These are phyloP conservation scores for Uronychia setigera DNA, from an alignment of 73 alveolate genomes.

Conservation along the genomic window DNA sequence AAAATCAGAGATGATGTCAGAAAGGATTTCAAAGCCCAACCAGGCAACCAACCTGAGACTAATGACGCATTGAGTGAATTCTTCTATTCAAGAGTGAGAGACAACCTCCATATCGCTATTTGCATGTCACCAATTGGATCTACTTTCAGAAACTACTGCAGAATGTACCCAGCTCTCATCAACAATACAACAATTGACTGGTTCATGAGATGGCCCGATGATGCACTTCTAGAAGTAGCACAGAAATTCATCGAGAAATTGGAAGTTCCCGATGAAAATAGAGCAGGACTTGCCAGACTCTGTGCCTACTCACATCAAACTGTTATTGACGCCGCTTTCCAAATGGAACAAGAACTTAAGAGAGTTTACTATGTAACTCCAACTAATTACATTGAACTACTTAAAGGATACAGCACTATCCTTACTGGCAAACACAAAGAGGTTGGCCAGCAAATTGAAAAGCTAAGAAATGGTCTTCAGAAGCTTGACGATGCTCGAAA, in stretches of 20 bases:
- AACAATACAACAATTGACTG: constrained; percentile 99
- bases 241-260: constrained; percentile 79
- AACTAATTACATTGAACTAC: constrained; percentile 98
- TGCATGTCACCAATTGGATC: constrained; percentile 99
- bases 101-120: constrained; percentile 97
- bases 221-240: constrained; percentile 98
- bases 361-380: constrained; percentile 99
- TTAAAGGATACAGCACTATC: constrained; percentile 91
- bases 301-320: constrained; percentile 79
- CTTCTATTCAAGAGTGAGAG: constrained; percentile 95
- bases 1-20: constrained; percentile 93
- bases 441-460: constrained; percentile 91
- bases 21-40: constrained; percentile 76
- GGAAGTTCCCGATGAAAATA: constrained; percentile 65
- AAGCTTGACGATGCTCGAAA: constrained; percentile 98
- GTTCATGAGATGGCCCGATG: constrained; percentile 99
- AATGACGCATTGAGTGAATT: constrained; percentile 94
- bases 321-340: constrained; percentile 79
- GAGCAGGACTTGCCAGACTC: constrained; percentile 69
- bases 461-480: constrained; percentile 98
- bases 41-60: constrained; percentile 86
- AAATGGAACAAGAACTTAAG: constrained; percentile 94
- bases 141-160: constrained; percentile 96
- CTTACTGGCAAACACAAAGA: constrained; percentile 84
- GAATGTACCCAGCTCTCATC: constrained; percentile 99